Percentiles rank a stretch among this genome's conserved stretches.
Conservation (phyloP, 805 yeast genomes). For the Metschnikowia rubicola region DNA sequence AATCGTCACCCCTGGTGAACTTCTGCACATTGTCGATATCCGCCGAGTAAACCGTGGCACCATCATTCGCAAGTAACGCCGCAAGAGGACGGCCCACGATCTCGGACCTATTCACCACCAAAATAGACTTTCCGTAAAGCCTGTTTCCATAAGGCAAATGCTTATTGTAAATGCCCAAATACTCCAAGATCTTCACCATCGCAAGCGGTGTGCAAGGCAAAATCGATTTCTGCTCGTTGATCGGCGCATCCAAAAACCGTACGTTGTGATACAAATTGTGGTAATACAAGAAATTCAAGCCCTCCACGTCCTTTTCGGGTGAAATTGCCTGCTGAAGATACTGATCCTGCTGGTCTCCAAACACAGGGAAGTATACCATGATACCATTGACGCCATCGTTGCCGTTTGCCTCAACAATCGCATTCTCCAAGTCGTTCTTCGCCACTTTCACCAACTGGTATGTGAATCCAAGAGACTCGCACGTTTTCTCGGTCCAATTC, state of each 20-base stretch:
- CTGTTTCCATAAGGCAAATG: constrained; percentile 86
- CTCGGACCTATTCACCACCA: constrained; percentile 90
- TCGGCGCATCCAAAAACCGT: constrained; percentile 73
- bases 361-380: constrained; percentile 96
- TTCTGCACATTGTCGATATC: constrained; percentile 85
- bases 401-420: constrained; percentile 74
- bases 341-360: constrained; percentile 92
- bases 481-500: constrained; percentile 90
- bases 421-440: constrained; percentile 83
- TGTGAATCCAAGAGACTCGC: constrained; percentile 78
- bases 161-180: constrained; percentile 80
- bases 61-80: constrained; percentile 93
- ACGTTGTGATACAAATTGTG: constrained; percentile 94
- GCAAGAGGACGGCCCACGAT: constrained; percentile 97
- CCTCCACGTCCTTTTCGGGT: constrained; percentile 94
- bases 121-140: constrained; percentile 86
- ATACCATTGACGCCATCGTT: constrained; percentile 82
- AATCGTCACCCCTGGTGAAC: constrained; percentile 91
- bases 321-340: constrained; percentile 90
- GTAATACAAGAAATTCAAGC: constrained; percentile 83
- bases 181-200: constrained; percentile 87
- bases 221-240: constrained; percentile 69
- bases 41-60: constrained; percentile 91
- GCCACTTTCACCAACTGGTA: constrained; percentile 73
- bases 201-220: constrained; percentile 97